Base-by-base conservation (phyloP, 148 eudicot species). In the Nepenthes mirabilis region DNA sequence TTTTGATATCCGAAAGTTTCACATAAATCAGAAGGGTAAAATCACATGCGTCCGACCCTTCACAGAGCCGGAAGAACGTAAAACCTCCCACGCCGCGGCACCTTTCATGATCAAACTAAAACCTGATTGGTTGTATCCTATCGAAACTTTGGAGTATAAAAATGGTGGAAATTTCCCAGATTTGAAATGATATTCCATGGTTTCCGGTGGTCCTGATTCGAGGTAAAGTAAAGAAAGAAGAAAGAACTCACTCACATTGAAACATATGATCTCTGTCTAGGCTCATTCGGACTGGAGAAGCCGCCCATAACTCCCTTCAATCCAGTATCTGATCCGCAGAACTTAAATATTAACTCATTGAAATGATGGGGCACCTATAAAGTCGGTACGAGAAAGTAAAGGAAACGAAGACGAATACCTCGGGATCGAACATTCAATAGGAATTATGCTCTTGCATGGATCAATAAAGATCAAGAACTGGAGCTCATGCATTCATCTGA, bases 231-330 rank as follows among this genome's bases (percentile, higher is more conserved):
- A 52, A 8, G 12, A 52, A 6, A 8, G 43, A 53, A 35, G 9
- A 10, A 14, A n/a, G 33, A 63, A 50, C 48, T 60, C 33, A 68
- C 83, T 75, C 47, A 79, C 83, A 76, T 72, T 11, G 80, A 76
- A 14, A 67, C 63, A 57, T 64, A 72, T 36, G 79, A 79, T 52
- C 83, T 70, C 58, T 67, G 78, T 67, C 79, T 69, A 36, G 79
- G 51, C 52, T 79, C 82, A 48, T 72, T 72, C 14, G 69, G 65
- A 70, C 49, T 66, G 36, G 67, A 34, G 63, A 79, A 69, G 11
- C 62, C 55, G 47, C 70, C 74, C 82, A 78, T 78, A n/a, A 6
- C 13, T 40, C 34, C 23, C 11, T 2, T 32, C 8, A 43, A 11
- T 12, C 6, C 55, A 40, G 14, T 43, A 13, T 59, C 48, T 43